Evolutionary conservation across 2,329 filamentous ascomycete genomes (phyloP), one percentile per base, ranked within the genome.

Genomic region (Calonectria pauciramosa): DNA sequence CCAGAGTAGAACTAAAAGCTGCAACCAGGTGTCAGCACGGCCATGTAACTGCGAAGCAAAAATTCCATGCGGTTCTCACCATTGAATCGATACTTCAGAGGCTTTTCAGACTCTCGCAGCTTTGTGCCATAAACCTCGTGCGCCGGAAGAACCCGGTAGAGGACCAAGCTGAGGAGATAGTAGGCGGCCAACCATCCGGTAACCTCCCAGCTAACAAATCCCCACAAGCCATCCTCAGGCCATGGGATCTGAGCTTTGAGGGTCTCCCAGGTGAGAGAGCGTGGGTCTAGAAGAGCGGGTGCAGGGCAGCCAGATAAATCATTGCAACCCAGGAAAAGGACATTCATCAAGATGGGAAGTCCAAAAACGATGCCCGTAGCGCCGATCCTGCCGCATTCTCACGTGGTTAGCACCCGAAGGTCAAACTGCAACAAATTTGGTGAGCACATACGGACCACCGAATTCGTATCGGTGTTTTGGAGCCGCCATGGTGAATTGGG

Each of bases 231-330:
- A 71, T 93, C 84, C 18, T 89, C 84, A 0, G 93, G 93, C 94
- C 95, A 98, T 72, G 94, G 94, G 49, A 94, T 91, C 80, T 98
- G 94, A 65, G 86, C 82, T 86, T 94, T 95, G 80, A 98, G 87
- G 78, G 90, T 90, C 23, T 93, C 90, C 69, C 94, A 88, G 28
- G 91, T 91, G 77, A 97, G 86, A 4, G 90, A 93, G 49, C 89
- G 91, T 11, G 93, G 95, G 72, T 90, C 88, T 26, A 97, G 89
- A 6, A 95, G 88, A 0, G 93, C 94, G 2, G 95, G 95, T 0
- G 94, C 93, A 59, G 96, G 96, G 81, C 96, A 98, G 71, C 96
- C 96, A 7, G 94, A 92, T 70, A 96, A 88, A 82, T 98, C 95
- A 85, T 98, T 98, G 89, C 96, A 98, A 79, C 94, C 88, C 80